Base-by-base conservation (phyloP, 352 stramenopile species). In the Globisporangium iwayamae region DNA sequence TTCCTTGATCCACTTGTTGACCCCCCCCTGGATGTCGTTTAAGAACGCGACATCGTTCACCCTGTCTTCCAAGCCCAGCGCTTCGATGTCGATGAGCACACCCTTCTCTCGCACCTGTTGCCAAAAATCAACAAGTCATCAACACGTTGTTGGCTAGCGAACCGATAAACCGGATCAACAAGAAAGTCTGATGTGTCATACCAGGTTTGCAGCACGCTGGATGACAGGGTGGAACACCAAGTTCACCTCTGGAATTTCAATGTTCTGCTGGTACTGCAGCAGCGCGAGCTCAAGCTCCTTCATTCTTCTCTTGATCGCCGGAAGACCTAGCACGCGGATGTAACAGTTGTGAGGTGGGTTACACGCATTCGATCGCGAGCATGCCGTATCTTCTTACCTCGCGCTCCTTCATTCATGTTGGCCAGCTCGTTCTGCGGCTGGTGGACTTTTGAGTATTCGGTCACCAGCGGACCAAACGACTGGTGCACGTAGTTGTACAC, bases 1-100 rank as follows among this genome's bases (percentile, higher is more conserved):
- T 68, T 98, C 94, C 68, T 96, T 97, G 65, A 97, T 96, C 94
- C 94, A 98, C 56, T 93, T 91, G 74, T 94, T 96, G n/a, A 98
- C 90, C 36, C 87, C 84, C 41, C 76, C 85, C 64, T 96, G 88
- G 22, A 96, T 93, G 11, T 89, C 84, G 65, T 96, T 96, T 4
- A 96, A 65, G 63, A 95, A 96, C 0, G 74, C 70, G n/a, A 88
- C 74, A 65, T 96, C 88, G 53, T 90, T 79, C 46, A 96, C 75
- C 47, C 92, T 91, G 6, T 94, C 85, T 64, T 93, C 82, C 6
- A 96, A 61, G 0, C 84, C 87, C 2, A 96, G 72, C 10, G 81
- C 78, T 60, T 95, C 86, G 38, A 96, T 76, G 69, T 96, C 86
- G 30, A 94, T 91, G 30, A 83, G 48, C 28, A 86, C 71, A 10